Base-by-base conservation (phyloP, 495 filamentous ascomycete genomes). In the Daldinia decipiens region DNA sequence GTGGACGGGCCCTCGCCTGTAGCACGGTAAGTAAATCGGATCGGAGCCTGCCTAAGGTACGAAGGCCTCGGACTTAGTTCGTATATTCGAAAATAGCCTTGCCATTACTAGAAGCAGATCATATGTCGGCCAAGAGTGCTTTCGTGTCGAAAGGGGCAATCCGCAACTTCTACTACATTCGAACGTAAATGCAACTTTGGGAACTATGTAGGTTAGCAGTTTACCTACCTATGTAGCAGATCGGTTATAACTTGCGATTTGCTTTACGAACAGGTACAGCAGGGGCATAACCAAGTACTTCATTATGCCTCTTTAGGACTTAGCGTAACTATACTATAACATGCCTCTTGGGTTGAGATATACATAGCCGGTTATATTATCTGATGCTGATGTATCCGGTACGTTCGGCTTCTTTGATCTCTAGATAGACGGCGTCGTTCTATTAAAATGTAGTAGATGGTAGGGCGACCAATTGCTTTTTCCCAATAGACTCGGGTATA, bases 41-140 rank as follows among this genome's bases (percentile, higher is more conserved):
- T 66, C 62, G 68, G 68, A 71, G 60, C 51, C 40, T 66, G 26
- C 24, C 32, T 21, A 36, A 53, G 13, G 24, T 8, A 11, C 3
- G 36, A 62, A 27, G 12, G 47, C 40, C 40, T 71, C 68, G 68
- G 68, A 71, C 26, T 17, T 38, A 21, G 19, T 54, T 69, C 67
- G 61, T 60, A 65, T 55, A 56, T 65, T 65, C 50, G 61, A 65
- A 39, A 24, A 40, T 17, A 47, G 43, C 40, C 40, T 47, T 21
- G 43, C 43, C 9, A 47, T 24, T 0, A 21, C 1, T 47, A 47
- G 19, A 24, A 47, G 19, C 8, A 12, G 8, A 47, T 47, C 43
- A 47, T 24, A 47, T 21, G 43, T 24, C 2, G 9, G 43, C 19
- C 19, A 47, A 47, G 19, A 21, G 9, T 12, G 11, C 19, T 47